Evolutionary conservation across 2,329 filamentous ascomycete genomes (phyloP), one percentile per base, ranked within the genome.

Genomic region (Ophiostoma himal-ulmi): DNA sequence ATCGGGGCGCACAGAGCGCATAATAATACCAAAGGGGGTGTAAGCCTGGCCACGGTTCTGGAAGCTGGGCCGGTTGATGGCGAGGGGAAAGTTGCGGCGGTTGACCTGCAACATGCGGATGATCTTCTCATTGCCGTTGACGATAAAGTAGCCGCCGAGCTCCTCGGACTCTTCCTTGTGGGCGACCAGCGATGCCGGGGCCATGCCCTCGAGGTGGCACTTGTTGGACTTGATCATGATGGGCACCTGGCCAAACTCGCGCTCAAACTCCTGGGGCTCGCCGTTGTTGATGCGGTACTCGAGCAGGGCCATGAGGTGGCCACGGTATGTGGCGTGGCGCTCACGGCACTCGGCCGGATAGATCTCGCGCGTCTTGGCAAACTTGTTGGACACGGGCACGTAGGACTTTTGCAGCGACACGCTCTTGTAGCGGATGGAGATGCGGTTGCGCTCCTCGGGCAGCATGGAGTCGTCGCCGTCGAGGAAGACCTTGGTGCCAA

Each of bases 101-200:
- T 93, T 93, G 73, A 98, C 87, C 74, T 97, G 89, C 73, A 99
- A 85, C 83, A 98, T 89, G 77, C 95, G 92, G 76, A 98, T 93
- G 71, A 98, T 88, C 82, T 97, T 98, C 80, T 99, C 95, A 77
- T 94, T 97, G 74, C 95, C 95, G 79, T 99, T 99, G 76, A 99
- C 91, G 76, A 99, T 89, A 78, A 98, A 99, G 80, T 98, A 99
- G 64, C 95, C 95, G 52, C 95, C 95, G 41, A 98, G 82, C 80
- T 99, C 95, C 80, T 99, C 95, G 0, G 94, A 91, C 80, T 99
- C 95, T 81, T 99, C 95, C 78, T 97, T 96, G 72, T 88, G 88
- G 73, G 91, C 85, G 39, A 98, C 93, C 20, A 99, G 85, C 76
- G 91, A 85, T 13, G 90, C 89, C 0, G 95, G 95, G 6, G 92